Base-by-base conservation (phyloP, 352 stramenopile species). In the Phytophthora gonapodyides region DNA sequence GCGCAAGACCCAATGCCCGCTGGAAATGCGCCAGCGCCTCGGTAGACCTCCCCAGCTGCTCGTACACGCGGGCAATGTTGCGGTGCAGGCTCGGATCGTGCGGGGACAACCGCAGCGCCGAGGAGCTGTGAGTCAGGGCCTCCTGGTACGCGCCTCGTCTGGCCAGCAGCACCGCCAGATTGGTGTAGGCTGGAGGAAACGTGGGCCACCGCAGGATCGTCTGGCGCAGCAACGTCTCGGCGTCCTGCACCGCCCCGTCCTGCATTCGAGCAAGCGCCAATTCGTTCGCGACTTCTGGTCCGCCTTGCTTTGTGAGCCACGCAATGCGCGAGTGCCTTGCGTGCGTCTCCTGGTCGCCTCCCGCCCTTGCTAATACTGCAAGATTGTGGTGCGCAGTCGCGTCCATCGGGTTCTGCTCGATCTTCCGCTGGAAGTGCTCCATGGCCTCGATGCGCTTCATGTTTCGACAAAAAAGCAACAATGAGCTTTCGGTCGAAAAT, bases 241-340 rank as follows among this genome's bases (percentile, higher is more conserved):
- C 80, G 45, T 88, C 63, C 35, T 78, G 61, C 1, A 57, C 24
- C 35, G 80, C 66, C 19, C 71, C 73, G 16, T 77, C 60, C 54
- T 76, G 50, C 36, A 92, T 67, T 19, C 83, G 66, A 15, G 77
- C 73, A 11, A 90, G 67, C 21, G 75, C 83, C 42, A 81, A 60
- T 45, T 92, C 83, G 66, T 89, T 88, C 51, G 62, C 73, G 41
- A 84, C 76, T 38, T 84, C 77, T 5, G 82, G 77, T 7, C 77
- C 74, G 33, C 71, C 79, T 34, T 77, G 71, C 38, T 78, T 70
- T 10, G 83, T 87, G n/a, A 92, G 65, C 59, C 71, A 61, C 42
- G 83, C 78, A 50, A 92, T 89, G 33, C 83, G 78, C 2, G 74
- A 64, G 50, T 89, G 74, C 10, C 67, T 59, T 15, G 65, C 67